Evolutionary conservation across 805 yeast genomes (phyloP), one percentile per base, ranked within the genome.

Genomic region (Yamadazyma paraphyllophila): DNA sequence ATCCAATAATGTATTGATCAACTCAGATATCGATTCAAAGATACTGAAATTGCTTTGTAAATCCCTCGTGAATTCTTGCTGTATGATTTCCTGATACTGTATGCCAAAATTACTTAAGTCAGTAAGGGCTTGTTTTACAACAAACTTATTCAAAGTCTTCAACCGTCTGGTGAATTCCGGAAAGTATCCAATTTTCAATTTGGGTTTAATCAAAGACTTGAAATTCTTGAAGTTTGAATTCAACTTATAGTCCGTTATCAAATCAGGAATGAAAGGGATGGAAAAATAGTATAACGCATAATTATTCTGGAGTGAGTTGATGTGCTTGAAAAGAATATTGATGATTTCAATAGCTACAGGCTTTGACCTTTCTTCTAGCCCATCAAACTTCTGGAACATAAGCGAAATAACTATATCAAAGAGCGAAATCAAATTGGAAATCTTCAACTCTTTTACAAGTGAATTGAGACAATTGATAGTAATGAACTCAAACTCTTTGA

Each of bases 401-500:
- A 86, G 74, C 1, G 96, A 83, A 10, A 89, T 72, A 0, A 90
- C 73, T 32, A 88, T 77, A 60, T 89, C 95, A 34, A 88, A 73
- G 29, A 91, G 71, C 1, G 88, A 81, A 0, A 78, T 76, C 32
- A 88, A 67, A 48, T 83, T 81, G 2, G 75, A 69, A 25, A 77
- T 74, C 11, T 72, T 78, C 13, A 92, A 62, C n/a, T 70, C 71
- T 13, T 73, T 67, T 2, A 88, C 77, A 42, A 92, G 67, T 1
- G 73, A 69, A 42, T 74, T 71, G 85, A 96, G 83, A 45, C 94
- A 85, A 39, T 74, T 69, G 35, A 94, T 66, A 0, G 92, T 80
- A 33, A 77, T 76, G 12, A 67, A 67, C 48, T 83, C 83, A 11
- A 90, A 72, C 17, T 80, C 81, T 0, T 74, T 66, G 14, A 76